These are phyloP conservation scores for Pyrenochaeta sp. DNA, from an alignment of 2,329 filamentous ascomycete species.

Conservation along the genomic window DNA sequence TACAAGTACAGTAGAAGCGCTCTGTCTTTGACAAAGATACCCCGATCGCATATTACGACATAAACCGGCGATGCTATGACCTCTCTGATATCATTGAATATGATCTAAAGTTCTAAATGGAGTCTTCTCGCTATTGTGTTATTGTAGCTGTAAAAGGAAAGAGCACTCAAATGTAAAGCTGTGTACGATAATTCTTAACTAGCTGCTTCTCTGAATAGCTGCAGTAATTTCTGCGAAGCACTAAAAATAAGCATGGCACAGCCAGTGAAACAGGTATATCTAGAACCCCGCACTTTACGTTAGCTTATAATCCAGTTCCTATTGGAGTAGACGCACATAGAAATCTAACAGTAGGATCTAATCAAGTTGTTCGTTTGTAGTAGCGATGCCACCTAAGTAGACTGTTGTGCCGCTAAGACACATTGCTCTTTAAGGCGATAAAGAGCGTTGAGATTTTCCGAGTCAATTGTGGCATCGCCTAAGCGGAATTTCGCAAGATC, in stretches of 20 bases:
- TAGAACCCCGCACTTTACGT: slow-evolving; percentile 6
- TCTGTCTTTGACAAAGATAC: slow-evolving; percentile 3
- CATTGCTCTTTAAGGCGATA: slow-evolving; percentile 13
- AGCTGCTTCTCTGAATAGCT: slow-evolving; percentile 8
- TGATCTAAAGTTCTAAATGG: slow-evolving; percentile 4
- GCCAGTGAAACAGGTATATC: slow-evolving; percentile 16
- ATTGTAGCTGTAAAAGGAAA: slow-evolving; percentile 16
- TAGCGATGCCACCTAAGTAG: slow-evolving; percentile 9
- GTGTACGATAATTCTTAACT: slow-evolving; percentile 14
- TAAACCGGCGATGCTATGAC: slow-evolving; percentile 8
- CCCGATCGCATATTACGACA: slow-evolving; percentile 3
- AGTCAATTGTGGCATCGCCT: neutral
- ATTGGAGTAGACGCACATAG: slow-evolving; percentile 6
- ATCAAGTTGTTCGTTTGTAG: slow-evolving; percentile 9
- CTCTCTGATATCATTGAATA: slow-evolving; percentile 18
- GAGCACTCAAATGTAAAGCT: slow-evolving; percentile 14
- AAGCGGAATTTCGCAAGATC: slow-evolving; percentile 9
- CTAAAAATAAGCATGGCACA: slow-evolving; percentile 13
- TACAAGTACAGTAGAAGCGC: slow-evolving; percentile 4
- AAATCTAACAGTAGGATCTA: slow-evolving; percentile 11
- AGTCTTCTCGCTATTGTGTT: slow-evolving; percentile 9
- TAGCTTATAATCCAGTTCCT: slow-evolving; percentile 1
- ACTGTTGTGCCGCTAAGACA: slow-evolving; percentile 11
- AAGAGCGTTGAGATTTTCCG: slow-evolving; percentile 1
- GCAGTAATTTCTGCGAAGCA: slow-evolving; percentile 17